Base-by-base conservation (phyloP, 1,284 basidiomycete species). In the Sanghuangporus baumii region DNA sequence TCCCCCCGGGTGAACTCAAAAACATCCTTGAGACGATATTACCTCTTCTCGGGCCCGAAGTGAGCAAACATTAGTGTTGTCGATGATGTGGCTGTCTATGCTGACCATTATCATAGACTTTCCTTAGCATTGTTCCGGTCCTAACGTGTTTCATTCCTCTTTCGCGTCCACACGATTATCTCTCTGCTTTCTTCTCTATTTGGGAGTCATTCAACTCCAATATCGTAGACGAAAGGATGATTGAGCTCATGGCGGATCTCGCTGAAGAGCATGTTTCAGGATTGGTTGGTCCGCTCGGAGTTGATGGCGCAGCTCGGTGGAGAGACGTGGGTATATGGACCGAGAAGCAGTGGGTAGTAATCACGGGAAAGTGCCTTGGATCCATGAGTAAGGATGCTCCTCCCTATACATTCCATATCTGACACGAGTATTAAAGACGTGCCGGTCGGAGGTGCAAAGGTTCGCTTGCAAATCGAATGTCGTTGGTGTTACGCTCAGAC, bases 291-390 rank as follows among this genome's bases (percentile, higher is more conserved):
- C 77, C 78, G 60, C 79, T 79, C 14, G 84, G 81, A 14, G 74
- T 75, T 63, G 81, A 84, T 67, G 81, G 81, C 58, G 79, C 80
- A 40, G 80, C 82, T 4, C 73, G 76, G 61, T 89, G 88, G 83
- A 87, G 86, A 71, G 89, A 94, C 66, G 82, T 95, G 20, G 94
- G 93, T 23, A 93, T 99, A 64, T 97, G 95, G 82, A 91, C 85
- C 6, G 84, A 94, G 63, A 78, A 84, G 43, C 88, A 99, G 73
- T 99, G 94, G 85, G 85, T 87, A 62, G 79, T 91, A 43, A 78
- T 99, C 63, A 87, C 96, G 73, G 88, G 89, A 34, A 96, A 97
- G 73, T 91, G 91, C 36, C 78, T 99, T 38, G 83, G 88, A 47
- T 90, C 92, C 8, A 91, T 98, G 82, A 93, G 88, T 96, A 75